Evolutionary conservation across 768 basidiomycete genomes (phyloP).

Genomic region (Lactifluus piperatus): DNA sequence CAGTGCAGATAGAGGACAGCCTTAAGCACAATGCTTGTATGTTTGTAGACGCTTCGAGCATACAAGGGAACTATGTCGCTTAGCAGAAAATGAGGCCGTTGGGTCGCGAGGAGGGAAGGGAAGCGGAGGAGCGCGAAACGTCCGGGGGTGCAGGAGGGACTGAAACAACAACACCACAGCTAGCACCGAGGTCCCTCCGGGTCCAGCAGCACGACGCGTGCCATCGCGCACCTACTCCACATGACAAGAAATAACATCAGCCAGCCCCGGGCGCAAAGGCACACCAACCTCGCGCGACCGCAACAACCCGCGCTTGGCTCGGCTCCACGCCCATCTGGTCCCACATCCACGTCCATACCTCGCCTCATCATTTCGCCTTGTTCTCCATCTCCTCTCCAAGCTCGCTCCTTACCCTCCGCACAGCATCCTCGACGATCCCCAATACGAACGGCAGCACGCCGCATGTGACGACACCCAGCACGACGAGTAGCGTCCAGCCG

Average conservation of each 20-base stretch:
- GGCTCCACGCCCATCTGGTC: not conserved
- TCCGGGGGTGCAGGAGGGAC: not conserved
- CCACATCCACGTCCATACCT: not conserved
- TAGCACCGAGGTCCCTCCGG: not conserved
- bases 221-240: not conserved
- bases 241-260: not conserved
- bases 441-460: conserved; percentile 18
- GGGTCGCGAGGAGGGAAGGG: not conserved
- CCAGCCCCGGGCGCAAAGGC: not conserved
- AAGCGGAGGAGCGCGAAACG: not conserved
- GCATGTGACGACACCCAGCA: conserved; percentile 19
- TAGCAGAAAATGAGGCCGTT: not conserved
- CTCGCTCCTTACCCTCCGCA: conserved; percentile 18
- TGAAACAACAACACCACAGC: not conserved
- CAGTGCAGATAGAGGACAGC: too few relatives aligned
- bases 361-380: not conserved
- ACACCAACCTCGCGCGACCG: not conserved
- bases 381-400: not conserved
- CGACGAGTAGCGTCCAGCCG: conserved; percentile 24
- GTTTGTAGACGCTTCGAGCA: too few relatives aligned
- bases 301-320: not conserved
- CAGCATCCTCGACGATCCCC: conserved; percentile 9
- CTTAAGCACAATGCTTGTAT: too few relatives aligned
- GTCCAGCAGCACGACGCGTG: not conserved
- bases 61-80: too few relatives aligned